A percentile compares a stretch with the other conserved stretches of the same genome.
Evolutionary conservation across 2,329 filamentous ascomycete species (phyloP).

Genomic region (Domatiomyces globalis): DNA sequence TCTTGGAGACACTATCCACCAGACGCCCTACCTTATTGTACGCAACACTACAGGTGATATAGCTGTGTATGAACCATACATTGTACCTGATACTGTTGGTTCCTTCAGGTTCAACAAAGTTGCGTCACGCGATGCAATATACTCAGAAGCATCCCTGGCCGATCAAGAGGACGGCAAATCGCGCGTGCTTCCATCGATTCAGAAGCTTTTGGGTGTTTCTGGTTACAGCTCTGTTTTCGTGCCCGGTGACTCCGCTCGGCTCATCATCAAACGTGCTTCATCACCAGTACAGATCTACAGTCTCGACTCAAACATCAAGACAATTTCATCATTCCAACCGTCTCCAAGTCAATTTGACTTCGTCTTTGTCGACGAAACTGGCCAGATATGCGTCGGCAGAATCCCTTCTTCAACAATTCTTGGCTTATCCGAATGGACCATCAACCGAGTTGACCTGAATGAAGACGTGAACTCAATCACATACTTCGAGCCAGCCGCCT

Average conservation of each 20-base stretch:
- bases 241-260: constrained; percentile 62
- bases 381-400: constrained; percentile 33
- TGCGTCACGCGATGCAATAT: constrained; percentile 44
- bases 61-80: constrained; percentile 72
- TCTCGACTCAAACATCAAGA: constrained; percentile 43
- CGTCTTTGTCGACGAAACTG: constrained; percentile 56
- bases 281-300: constrained; percentile 62
- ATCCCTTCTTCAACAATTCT: constrained; percentile 55
- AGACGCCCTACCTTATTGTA: constrained; percentile 65
- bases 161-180: constrained; percentile 31
- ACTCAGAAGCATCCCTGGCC: constrained; percentile 31
- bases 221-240: constrained; percentile 75
- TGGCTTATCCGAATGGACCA: constrained; percentile 59
- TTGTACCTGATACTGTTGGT: constrained; percentile 9
- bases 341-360: not conserved
- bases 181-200: constrained; percentile 28
- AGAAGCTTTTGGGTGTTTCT: constrained; percentile 39
- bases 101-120: constrained; percentile 60
- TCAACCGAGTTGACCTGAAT: constrained; percentile 56
- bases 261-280: constrained; percentile 69
- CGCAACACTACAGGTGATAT: constrained; percentile 71
- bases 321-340: constrained; percentile 53
- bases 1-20: constrained; percentile 58
- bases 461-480: constrained; percentile 58
- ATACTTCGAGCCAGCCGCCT: constrained; percentile 60